phyloP scores from a whole-genome alignment of 345 rosid species.

The Moricandia moricandioides region DNA sequence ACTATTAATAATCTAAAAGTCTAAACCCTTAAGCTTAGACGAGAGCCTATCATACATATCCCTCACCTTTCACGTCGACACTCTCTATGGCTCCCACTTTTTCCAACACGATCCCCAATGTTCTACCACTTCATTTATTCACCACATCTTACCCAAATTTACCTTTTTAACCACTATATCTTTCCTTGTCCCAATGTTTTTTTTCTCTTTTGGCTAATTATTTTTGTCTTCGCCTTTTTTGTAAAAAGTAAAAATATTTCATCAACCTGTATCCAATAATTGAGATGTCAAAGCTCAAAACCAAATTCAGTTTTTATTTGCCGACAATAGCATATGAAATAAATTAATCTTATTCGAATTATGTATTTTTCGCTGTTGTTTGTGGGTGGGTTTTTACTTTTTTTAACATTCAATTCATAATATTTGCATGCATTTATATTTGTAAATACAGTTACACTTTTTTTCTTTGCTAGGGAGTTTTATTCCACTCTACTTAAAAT shows the following conservation, averaged over 20 bases:
- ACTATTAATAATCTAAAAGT: slow-evolving; percentile 24
- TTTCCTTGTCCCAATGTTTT: slow-evolving; percentile 30
- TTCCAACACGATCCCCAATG: slow-evolving; percentile 8
- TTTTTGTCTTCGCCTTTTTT: slow-evolving; percentile 9
- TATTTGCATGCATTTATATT: slow-evolving; percentile 1
- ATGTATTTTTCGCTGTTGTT: neutral
- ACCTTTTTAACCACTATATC: slow-evolving; percentile 28
- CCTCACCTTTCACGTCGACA: slow-evolving; percentile 32
- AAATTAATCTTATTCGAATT: neutral
- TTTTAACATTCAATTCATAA: neutral
- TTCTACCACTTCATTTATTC: slow-evolving; percentile 13
- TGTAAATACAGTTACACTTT: slow-evolving; percentile 12
- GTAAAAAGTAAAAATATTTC: neutral
- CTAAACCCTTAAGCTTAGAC: neutral
- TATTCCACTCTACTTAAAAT: neutral
- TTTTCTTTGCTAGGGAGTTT: neutral
- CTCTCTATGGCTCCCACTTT: slow-evolving; percentile 12
- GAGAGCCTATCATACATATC: slow-evolving; percentile 27
- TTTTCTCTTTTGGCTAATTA: slow-evolving; percentile 21
- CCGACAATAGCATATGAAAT: neutral
- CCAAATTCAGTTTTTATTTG: neutral
- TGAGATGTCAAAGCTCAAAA: slow-evolving; percentile 11
- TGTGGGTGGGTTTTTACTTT: neutral
- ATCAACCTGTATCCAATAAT: slow-evolving; percentile 8
- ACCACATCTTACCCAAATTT: slow-evolving; percentile 39